Percentiles rank a stretch among this genome's conserved stretches.
Conservation (phyloP, 495 filamentous ascomycete genomes). For the Niebla homalea region DNA sequence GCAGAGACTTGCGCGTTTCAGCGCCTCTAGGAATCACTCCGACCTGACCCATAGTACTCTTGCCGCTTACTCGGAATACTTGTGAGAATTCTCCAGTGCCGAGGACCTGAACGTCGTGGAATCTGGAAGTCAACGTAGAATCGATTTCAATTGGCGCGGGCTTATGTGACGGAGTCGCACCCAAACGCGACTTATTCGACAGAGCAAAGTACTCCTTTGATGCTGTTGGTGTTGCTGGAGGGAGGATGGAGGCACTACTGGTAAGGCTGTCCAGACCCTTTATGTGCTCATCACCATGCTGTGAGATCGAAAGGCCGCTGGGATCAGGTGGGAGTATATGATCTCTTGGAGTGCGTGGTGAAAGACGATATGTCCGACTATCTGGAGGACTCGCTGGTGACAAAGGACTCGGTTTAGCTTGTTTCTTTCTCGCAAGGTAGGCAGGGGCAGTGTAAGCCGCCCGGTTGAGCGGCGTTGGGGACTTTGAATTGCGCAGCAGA, state of each 20-base stretch:
- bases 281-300: conserved; percentile 31
- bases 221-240: conserved; percentile 68
- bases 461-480: conserved; percentile 24
- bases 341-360: conserved; percentile 73
- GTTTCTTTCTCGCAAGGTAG: conserved; percentile 19
- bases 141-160: conserved; percentile 56
- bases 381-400: conserved; percentile 39
- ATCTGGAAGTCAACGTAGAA: conserved; percentile 50
- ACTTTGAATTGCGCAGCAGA: conserved; percentile 18
- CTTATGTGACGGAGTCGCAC: conserved; percentile 40
- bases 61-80: conserved; percentile 66
- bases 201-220: conserved; percentile 46
- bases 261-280: conserved; percentile 29
- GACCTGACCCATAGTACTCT: conserved; percentile 27
- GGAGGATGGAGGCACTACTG: conserved; percentile 33
- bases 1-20: conserved; percentile 22
- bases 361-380: conserved; percentile 35
- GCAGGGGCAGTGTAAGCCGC: conserved; percentile 21
- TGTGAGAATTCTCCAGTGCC: conserved; percentile 86
- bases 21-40: conserved; percentile 33
- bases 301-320: conserved; percentile 67
- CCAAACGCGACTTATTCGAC: conserved; percentile 33
- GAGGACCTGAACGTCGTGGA: conserved; percentile 60
- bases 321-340: conserved; percentile 65
- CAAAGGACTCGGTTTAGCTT: conserved; percentile 32